phyloP scores from a whole-genome alignment of 2,329 filamentous ascomycete genomes.

The Curvularia verruculosa region DNA sequence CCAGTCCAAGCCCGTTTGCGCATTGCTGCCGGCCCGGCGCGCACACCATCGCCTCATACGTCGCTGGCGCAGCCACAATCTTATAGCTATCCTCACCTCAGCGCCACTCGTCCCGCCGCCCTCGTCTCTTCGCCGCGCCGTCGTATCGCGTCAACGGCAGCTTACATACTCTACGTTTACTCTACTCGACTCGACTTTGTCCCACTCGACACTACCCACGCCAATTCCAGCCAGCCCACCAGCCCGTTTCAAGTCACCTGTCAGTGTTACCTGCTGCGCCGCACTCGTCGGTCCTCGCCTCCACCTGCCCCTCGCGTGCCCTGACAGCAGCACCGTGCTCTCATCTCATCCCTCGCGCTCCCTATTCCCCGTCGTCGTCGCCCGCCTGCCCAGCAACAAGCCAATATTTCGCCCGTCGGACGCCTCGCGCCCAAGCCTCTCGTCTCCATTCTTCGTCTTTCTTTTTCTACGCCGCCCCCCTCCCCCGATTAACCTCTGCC shows the following conservation, averaged over 20 bases:
- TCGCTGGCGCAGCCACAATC: not conserved
- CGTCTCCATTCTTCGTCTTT: slow-evolving; percentile 1
- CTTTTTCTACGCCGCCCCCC: not conserved
- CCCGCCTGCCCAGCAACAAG: slow-evolving; percentile 22
- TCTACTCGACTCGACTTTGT: no score
- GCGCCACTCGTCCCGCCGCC: not conserved
- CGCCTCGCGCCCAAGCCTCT: slow-evolving; percentile 10
- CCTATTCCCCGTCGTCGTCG: slow-evolving; percentile 27
- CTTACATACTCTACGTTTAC: no score
- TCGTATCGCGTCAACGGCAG: not conserved
- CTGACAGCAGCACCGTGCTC: slow-evolving; percentile 11
- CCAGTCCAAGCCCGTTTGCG: slow-evolving; percentile 20
- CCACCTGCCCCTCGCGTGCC: slow-evolving; percentile 14
- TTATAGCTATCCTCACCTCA: not conserved
- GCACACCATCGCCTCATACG: slow-evolving; percentile 16
- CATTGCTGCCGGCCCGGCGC: slow-evolving; percentile 23
- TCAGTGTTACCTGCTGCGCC: slow-evolving; percentile 11
- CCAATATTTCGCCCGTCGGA: slow-evolving; percentile 21
- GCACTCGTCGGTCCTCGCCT: slow-evolving; percentile 16
- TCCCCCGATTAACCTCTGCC: not conserved
- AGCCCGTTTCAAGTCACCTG: not conserved
- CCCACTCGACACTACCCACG: not conserved
- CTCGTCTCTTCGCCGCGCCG: not conserved
- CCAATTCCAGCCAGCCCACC: not conserved
- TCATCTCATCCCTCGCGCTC: slow-evolving; percentile 10